phyloP scores from a whole-genome alignment of 495 filamentous ascomycete species.

The Tuber indicum region DNA sequence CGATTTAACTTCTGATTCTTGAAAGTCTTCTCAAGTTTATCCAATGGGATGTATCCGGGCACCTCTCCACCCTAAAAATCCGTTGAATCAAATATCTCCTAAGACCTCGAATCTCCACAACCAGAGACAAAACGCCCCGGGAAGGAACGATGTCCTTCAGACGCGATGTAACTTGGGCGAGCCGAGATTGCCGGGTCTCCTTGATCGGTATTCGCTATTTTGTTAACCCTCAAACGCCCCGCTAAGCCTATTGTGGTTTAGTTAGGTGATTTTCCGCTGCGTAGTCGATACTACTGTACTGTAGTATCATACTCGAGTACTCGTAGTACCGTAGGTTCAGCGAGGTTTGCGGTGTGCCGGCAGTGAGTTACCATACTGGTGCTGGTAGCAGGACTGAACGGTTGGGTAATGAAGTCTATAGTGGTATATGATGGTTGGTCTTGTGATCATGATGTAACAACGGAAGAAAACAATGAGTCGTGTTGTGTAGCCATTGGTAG shows the following conservation, averaged over 20 bases:
- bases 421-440: neutral
- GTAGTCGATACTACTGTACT: neutral
- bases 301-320: neutral
- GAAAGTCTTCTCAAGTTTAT: neutral
- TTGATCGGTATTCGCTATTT: neutral
- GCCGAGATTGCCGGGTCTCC: neutral
- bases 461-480: neutral
- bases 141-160: neutral
- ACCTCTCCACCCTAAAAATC: neutral
- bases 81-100: neutral
- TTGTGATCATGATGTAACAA: neutral
- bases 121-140: neutral
- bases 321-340: neutral
- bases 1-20: neutral
- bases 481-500: constrained; percentile 5
- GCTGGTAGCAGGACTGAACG: neutral
- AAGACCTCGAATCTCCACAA: neutral
- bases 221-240: neutral
- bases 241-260: neutral
- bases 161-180: neutral
- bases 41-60: neutral
- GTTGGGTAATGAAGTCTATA: neutral
- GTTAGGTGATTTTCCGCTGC: no score
- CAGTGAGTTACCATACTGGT: neutral
- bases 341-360: neutral